Conservation (phyloP, 2,329 filamentous ascomycete species). For the Zasmidium citrigriseum region DNA sequence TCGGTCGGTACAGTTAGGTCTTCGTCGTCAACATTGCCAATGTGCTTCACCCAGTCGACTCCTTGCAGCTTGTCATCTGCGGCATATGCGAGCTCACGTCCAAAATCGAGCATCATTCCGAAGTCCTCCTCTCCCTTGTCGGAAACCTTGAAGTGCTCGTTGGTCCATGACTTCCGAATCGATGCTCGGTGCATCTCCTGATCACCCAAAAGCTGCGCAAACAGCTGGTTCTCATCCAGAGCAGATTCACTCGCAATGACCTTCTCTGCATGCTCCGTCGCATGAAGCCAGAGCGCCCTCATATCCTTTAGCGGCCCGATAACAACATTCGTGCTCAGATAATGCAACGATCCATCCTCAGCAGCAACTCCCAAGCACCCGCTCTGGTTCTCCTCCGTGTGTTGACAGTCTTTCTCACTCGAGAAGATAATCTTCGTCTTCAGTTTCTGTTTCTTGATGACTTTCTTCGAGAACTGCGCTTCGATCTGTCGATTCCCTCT, state of each 20-base stretch:
- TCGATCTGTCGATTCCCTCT: not conserved
- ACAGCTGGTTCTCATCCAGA: constrained; percentile 13
- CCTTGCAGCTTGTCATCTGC: not conserved
- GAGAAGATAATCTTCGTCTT: constrained; percentile 13
- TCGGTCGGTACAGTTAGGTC: constrained; percentile 10
- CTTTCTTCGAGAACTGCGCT: not conserved
- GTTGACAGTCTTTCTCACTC: constrained; percentile 5
- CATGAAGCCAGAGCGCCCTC: constrained; percentile 7
- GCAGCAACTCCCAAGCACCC: constrained; percentile 9
- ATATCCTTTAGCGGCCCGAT: constrained; percentile 12
- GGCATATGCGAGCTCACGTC: constrained; percentile 5
- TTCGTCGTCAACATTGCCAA: not conserved
- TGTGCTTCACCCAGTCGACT: constrained; percentile 3
- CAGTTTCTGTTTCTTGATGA: not conserved
- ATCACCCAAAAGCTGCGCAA: constrained; percentile 4
- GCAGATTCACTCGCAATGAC: not conserved
- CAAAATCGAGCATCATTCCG: constrained; percentile 10
- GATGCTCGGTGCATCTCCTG: constrained; percentile 5
- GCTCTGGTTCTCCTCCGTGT: not conserved
- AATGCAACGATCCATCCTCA: constrained; percentile 8
- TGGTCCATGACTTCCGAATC: not conserved
- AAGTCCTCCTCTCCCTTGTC: not conserved
- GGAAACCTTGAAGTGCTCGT: not conserved
- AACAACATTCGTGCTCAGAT: constrained; percentile 10
- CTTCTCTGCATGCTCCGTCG: constrained; percentile 3